These are phyloP conservation scores for Candida vaughaniae DNA, from an alignment of 805 yeast genomes.

Conservation along the genomic window DNA sequence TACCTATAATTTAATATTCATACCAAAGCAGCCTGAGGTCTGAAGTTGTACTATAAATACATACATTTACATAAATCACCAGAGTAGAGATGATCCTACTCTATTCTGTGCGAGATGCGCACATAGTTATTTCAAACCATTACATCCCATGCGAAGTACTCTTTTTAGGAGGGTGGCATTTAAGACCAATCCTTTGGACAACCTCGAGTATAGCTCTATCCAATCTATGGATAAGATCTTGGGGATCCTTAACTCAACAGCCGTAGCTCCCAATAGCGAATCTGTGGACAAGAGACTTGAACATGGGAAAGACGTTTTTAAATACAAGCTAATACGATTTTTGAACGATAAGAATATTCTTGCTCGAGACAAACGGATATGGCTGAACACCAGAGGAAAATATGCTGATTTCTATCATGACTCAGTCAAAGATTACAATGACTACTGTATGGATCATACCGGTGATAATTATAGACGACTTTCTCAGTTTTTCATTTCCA, in stretches of 20 bases:
- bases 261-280: background rate
- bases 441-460: background rate
- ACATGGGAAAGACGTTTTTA: conserved; percentile 16
- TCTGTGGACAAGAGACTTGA: conserved; percentile 2
- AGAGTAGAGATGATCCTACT: too few relatives aligned
- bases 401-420: conserved; percentile 9
- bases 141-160: too few relatives aligned
- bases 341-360: conserved; percentile 15
- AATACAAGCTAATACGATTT: conserved; percentile 12
- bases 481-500: background rate
- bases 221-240: conserved; percentile 17
- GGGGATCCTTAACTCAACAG: conserved; percentile 11
- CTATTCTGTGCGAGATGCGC: too few relatives aligned
- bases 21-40: too few relatives aligned
- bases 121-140: too few relatives aligned
- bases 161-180: too few relatives aligned
- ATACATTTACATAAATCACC: too few relatives aligned
- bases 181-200: conserved; percentile 10
- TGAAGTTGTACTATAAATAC: too few relatives aligned
- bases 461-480: background rate
- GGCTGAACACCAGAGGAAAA: conserved; percentile 8
- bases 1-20: too few relatives aligned
- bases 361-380: conserved; percentile 8
- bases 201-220: conserved; percentile 12
- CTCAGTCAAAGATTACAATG: conserved; percentile 8